Conservation (phyloP, 116 monocot genomes). For the Dioscorea cayenensis region DNA sequence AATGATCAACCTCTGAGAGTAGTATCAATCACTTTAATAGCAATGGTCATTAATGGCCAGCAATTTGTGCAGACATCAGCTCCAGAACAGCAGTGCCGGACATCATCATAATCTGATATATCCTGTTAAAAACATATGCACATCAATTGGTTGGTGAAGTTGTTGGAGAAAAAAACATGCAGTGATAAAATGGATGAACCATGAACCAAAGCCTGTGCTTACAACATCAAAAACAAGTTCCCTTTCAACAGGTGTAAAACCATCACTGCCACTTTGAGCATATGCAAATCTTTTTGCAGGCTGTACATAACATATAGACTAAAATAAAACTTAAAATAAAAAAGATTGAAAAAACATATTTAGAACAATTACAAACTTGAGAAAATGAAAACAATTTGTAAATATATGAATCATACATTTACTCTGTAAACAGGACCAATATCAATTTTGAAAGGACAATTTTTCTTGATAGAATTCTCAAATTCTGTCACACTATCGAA, state of each 20-base stretch:
- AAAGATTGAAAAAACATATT: not conserved
- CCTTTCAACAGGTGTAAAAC: constrained; percentile 74
- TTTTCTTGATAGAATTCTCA: constrained; percentile 77
- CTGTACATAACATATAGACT: constrained; percentile 16
- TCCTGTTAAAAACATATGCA: constrained; percentile 34
- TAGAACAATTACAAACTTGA: not conserved
- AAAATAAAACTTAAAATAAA: constrained; percentile 1
- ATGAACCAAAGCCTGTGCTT: constrained; percentile 18
- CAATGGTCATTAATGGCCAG: constrained; percentile 96
- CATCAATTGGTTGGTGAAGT: constrained; percentile 1
- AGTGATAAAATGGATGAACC: not conserved
- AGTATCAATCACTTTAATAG: constrained; percentile 89
- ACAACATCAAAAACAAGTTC: constrained; percentile 99
- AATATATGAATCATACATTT: constrained; percentile 35
- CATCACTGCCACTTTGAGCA: constrained; percentile 62
- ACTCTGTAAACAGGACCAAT: constrained; percentile 90
- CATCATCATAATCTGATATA: constrained; percentile 96
- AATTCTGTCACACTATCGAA: constrained; percentile 65
- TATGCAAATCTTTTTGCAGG: constrained; percentile 84
- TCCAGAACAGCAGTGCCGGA: constrained; percentile 93
- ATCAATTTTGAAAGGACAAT: constrained; percentile 86
- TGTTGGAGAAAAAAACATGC: not conserved
- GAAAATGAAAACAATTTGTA: not conserved
- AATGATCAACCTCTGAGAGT: constrained; percentile 71
- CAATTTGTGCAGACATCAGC: constrained; percentile 84